Evolutionary conservation across 2,329 filamentous ascomycete species (phyloP).

Genomic region (Xylariomycetidae sp.): DNA sequence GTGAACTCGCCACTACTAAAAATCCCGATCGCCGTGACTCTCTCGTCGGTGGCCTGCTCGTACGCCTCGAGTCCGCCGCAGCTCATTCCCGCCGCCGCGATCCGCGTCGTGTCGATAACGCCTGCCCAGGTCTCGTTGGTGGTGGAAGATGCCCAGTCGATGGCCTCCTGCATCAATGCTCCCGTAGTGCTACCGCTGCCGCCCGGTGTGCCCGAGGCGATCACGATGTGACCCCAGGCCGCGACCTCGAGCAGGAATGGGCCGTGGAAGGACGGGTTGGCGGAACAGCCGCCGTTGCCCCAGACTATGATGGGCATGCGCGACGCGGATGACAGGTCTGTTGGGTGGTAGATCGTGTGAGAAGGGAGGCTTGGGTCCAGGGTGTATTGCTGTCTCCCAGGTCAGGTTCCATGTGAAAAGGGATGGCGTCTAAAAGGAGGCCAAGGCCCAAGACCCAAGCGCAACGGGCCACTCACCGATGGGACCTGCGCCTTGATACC

Average conservation of each 20-base stretch:
- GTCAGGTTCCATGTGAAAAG: too few relatives aligned
- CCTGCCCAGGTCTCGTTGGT: constrained; percentile 13
- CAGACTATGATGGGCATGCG: constrained; percentile 26
- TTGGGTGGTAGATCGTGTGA: constrained; percentile 22
- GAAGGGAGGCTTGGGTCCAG: constrained; percentile 5
- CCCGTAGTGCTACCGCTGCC: constrained; percentile 17
- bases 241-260: constrained; percentile 21
- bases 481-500: too few relatives aligned
- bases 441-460: too few relatives aligned
- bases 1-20: constrained; percentile 18
- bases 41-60: constrained; percentile 12
- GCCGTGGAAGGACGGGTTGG: constrained; percentile 11
- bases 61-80: constrained; percentile 28
- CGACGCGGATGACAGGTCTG: constrained; percentile 5
- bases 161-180: constrained; percentile 14
- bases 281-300: constrained; percentile 25
- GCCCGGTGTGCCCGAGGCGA: constrained; percentile 17
- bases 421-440: too few relatives aligned
- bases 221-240: constrained; percentile 21
- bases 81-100: constrained; percentile 23
- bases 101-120: constrained; percentile 18
- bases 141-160: constrained; percentile 16
- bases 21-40: constrained; percentile 14
- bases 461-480: too few relatives aligned
- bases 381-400: constrained; percentile 1